A percentile compares a stretch with the other conserved stretches of the same genome.
Evolutionary conservation across 805 yeast genomes (phyloP).

Genomic region (Metschnikowia reukaufii): DNA sequence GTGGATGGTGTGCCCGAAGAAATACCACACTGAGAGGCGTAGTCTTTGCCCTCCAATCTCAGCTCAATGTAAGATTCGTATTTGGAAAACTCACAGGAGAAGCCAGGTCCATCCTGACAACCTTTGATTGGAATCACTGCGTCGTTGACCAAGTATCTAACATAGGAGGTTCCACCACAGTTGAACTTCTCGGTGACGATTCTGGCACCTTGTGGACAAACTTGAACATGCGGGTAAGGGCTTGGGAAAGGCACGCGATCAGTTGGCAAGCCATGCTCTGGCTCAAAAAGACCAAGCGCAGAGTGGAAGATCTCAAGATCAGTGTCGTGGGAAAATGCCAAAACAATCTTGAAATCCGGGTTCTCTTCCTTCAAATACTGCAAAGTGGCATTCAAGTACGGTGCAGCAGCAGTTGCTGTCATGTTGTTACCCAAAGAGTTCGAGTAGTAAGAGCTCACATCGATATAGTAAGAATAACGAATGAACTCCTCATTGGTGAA

Average conservation of each 20-base stretch:
- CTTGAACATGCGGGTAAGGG: constrained; percentile 41
- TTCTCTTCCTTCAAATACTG: constrained; percentile 42
- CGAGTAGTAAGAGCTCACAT: constrained; percentile 57
- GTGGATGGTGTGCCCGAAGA: constrained; percentile 21
- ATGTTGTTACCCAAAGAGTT: constrained; percentile 63
- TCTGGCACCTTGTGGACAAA: constrained; percentile 43
- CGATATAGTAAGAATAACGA: constrained; percentile 58
- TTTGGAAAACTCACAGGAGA: constrained; percentile 38
- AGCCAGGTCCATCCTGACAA: constrained; percentile 42
- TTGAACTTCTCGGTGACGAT: constrained; percentile 35
- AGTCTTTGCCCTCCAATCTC: constrained; percentile 28
- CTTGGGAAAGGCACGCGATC: constrained; percentile 47
- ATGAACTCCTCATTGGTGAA: constrained; percentile 69
- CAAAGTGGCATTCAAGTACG: constrained; percentile 49
- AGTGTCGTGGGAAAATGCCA: constrained; percentile 74
- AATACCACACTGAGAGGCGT: constrained; percentile 27
- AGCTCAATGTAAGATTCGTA: constrained; percentile 29
- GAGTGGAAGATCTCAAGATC: constrained; percentile 59
- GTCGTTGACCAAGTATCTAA: constrained; percentile 40
- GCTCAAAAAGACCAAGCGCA: constrained; percentile 58
- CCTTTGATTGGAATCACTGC: constrained; percentile 36
- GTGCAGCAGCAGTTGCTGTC: constrained; percentile 59
- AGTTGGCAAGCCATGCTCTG: constrained; percentile 20
- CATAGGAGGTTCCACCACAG: constrained; percentile 30
- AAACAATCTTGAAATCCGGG: constrained; percentile 53